phyloP scores from a whole-genome alignment of 306 rosid species.

The Lathyrus aphaca region DNA sequence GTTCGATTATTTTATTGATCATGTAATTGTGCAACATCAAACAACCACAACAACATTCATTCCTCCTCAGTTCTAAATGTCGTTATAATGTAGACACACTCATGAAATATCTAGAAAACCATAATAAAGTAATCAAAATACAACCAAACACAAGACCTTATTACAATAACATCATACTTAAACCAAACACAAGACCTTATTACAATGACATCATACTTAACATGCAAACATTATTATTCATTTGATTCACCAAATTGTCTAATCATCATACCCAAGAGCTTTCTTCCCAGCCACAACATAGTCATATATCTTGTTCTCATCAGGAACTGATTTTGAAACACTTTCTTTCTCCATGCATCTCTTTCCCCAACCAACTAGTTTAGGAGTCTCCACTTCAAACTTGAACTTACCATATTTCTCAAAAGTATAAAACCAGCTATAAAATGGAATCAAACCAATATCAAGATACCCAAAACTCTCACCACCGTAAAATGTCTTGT shows the following conservation, averaged over 20 bases:
- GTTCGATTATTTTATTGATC: conserved; percentile 12
- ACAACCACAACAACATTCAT: background rate
- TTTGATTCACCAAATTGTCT: background rate
- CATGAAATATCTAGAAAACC: conserved; percentile 16
- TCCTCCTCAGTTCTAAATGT: background rate
- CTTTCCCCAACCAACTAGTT: conserved; percentile 51
- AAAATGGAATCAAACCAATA: conserved; percentile 41
- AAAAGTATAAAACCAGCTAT: conserved; percentile 50
- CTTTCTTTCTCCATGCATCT: conserved; percentile 48
- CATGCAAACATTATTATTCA: background rate
- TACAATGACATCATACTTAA: background rate
- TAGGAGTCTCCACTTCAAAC: conserved; percentile 54
- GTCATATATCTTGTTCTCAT: conserved; percentile 49
- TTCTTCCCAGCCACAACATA: conserved; percentile 12
- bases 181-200: too few species aligned
- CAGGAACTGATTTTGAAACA: conserved; percentile 51
- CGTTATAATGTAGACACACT: background rate
- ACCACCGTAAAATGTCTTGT: conserved; percentile 48
- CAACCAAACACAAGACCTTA: background rate
- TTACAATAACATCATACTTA: background rate
- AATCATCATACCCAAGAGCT: conserved; percentile 1
- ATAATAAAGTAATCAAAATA: background rate
- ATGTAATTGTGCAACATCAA: background rate
- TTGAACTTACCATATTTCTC: conserved; percentile 50
- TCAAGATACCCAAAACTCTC: conserved; percentile 57